A percentile compares a stretch with the other conserved stretches of the same genome.
Conservation (phyloP, 176 grass and related monocot genomes). For the Triticum dicoccoides region DNA sequence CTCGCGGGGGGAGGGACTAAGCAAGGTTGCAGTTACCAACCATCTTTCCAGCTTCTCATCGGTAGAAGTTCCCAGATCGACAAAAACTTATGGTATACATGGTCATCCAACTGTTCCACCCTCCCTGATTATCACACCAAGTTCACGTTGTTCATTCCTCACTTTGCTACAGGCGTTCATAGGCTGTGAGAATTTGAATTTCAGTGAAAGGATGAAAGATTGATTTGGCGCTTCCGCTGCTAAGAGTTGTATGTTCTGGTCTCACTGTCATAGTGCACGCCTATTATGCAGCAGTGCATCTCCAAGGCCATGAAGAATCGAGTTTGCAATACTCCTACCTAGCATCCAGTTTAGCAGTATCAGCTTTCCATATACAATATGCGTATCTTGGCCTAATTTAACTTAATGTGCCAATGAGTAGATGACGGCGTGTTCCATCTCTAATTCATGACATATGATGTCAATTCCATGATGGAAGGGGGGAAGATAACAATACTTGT, state of each 20-base stretch:
- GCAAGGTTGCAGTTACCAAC: no score
- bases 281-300: neutral
- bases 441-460: slow-evolving; percentile 7
- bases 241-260: neutral
- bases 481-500: neutral
- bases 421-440: neutral
- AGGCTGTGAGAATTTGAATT: slow-evolving; percentile 2
- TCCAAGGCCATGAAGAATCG: neutral
- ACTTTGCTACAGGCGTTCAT: neutral
- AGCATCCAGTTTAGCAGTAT: neutral
- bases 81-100: neutral
- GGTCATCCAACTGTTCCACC: neutral
- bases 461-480: neutral
- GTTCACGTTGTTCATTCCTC: neutral
- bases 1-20: no score
- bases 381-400: neutral
- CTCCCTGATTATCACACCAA: neutral
- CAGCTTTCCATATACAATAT: neutral
- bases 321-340: neutral
- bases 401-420: neutral
- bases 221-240: neutral
- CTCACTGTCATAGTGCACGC: neutral
- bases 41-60: neutral
- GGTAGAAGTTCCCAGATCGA: neutral
- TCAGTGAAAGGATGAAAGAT: slow-evolving; percentile 3